These are phyloP conservation scores for Aspergillus campestris DNA, from an alignment of 495 filamentous ascomycete genomes.

Conservation along the genomic window DNA sequence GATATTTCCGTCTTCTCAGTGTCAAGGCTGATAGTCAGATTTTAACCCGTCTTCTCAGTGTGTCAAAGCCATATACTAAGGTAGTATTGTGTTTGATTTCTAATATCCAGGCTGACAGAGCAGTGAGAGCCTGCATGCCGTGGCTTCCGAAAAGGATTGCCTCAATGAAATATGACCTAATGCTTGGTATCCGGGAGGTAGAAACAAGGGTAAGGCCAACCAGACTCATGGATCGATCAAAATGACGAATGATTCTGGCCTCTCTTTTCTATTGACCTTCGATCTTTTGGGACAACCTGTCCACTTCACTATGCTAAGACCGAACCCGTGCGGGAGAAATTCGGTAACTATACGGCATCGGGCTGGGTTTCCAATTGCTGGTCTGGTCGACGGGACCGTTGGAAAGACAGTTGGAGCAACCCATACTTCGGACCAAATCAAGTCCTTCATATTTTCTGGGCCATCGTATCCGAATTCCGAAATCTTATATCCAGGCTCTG, in stretches of 20 bases:
- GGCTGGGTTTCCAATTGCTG: background rate
- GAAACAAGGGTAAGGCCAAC: no score
- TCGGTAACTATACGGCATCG: background rate
- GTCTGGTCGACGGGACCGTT: background rate
- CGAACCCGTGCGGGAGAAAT: conserved; percentile 4
- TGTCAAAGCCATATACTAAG: no score
- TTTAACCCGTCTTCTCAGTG: no score
- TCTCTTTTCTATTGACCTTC: background rate
- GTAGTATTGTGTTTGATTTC: background rate
- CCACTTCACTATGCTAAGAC: background rate
- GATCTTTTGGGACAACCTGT: background rate
- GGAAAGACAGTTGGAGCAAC: background rate
- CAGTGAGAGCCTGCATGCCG: background rate
- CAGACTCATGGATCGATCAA: no score
- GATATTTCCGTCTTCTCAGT: no score
- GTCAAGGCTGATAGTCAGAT: no score
- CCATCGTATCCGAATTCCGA: conserved; percentile 3
- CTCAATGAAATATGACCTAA: background rate
- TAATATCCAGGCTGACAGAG: background rate
- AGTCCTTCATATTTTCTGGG: background rate
- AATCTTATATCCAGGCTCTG: background rate
- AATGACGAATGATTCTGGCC: background rate
- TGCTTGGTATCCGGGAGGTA: no score
- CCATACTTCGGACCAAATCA: background rate
- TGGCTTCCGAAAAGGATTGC: background rate